A percentile compares a stretch with the other conserved stretches of the same genome.
Conservation (phyloP, 495 filamentous ascomycete species). For the Aspergillus cristatus region DNA sequence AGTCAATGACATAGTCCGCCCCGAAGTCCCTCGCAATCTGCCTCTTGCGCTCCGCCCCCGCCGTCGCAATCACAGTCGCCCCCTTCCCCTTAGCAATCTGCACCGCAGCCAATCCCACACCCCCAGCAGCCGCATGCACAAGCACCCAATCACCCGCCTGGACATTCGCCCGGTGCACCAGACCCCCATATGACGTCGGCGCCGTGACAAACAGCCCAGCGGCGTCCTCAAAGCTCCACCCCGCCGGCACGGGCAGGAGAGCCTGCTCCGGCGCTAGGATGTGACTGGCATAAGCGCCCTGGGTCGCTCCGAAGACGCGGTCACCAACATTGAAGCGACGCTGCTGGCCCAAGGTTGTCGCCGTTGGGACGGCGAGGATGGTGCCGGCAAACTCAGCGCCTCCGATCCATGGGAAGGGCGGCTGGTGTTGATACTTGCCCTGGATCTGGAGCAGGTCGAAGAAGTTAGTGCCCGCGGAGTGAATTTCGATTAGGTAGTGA, state of each 20-base stretch:
- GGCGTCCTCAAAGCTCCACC: constrained; percentile 77
- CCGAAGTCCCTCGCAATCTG: constrained; percentile 70
- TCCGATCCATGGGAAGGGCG: constrained; percentile 73
- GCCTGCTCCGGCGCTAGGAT: constrained; percentile 54
- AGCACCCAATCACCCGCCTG: constrained; percentile 79
- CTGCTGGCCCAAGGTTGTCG: constrained; percentile 22
- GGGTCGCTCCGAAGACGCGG: constrained; percentile 75
- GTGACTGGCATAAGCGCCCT: constrained; percentile 79
- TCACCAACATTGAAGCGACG: constrained; percentile 63
- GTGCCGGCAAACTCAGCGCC: constrained; percentile 82
- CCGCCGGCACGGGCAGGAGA: constrained; percentile 63
- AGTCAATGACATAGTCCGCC: constrained; percentile 76
- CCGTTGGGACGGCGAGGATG: constrained; percentile 53
- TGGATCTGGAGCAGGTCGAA: constrained; percentile 89
- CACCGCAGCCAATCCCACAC: constrained; percentile 84
- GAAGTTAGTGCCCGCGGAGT: constrained; percentile 87
- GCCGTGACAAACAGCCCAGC: constrained; percentile 87
- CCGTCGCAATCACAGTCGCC: constrained; percentile 83
- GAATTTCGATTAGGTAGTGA: constrained; percentile 83
- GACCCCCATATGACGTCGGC: constrained; percentile 79
- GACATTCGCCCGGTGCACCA: constrained; percentile 68
- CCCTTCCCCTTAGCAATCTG: constrained; percentile 89
- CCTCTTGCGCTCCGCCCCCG: constrained; percentile 67
- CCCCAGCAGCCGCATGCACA: constrained; percentile 86
- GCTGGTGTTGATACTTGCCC: constrained; percentile 66